phyloP scores from a whole-genome alignment of 1,139 yeast genomes.

The Kluyveromyces sp. region DNA sequence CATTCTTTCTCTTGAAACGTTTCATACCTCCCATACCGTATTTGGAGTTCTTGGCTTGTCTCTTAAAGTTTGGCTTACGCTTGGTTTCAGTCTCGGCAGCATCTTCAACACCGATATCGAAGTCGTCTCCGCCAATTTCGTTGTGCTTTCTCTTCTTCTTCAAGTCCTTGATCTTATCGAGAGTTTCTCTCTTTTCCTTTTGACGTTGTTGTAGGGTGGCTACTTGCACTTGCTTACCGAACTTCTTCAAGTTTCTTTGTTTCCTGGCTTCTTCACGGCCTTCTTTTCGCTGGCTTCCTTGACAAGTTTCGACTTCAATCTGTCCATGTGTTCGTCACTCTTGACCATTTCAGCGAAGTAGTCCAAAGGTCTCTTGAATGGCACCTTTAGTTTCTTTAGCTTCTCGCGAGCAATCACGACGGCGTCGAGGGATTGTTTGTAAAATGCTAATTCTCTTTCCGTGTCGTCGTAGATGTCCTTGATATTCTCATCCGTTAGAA shows the following conservation, averaged over 20 bases:
- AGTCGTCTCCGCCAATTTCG: conserved; percentile 47
- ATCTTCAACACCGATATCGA: conserved; percentile 83
- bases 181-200: conserved; percentile 83
- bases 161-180: conserved; percentile 82
- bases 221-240: conserved; percentile 94
- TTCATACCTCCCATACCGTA: conserved; percentile 71
- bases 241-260: conserved; percentile 92
- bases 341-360: conserved; percentile 98
- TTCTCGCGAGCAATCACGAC: conserved; percentile 64
- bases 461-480: conserved; percentile 94
- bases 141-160: conserved; percentile 79
- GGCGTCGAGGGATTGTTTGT: conserved; percentile 88
- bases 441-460: conserved; percentile 75
- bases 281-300: conserved; percentile 85
- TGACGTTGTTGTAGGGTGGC: conserved; percentile 92
- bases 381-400: conserved; percentile 59
- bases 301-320: conserved; percentile 70
- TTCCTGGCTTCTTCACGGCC: conserved; percentile 92
- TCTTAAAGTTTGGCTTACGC: conserved; percentile 54
- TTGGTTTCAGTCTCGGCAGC: conserved; percentile 36
- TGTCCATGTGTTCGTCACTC: conserved; percentile 97
- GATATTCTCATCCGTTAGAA: conserved; percentile 54
- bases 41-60: conserved; percentile 62
- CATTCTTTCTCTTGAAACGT: conserved; percentile 65
- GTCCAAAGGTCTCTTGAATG: conserved; percentile 89